phyloP scores from a whole-genome alignment of 306 rosid genomes.

The Betula pendula region DNA sequence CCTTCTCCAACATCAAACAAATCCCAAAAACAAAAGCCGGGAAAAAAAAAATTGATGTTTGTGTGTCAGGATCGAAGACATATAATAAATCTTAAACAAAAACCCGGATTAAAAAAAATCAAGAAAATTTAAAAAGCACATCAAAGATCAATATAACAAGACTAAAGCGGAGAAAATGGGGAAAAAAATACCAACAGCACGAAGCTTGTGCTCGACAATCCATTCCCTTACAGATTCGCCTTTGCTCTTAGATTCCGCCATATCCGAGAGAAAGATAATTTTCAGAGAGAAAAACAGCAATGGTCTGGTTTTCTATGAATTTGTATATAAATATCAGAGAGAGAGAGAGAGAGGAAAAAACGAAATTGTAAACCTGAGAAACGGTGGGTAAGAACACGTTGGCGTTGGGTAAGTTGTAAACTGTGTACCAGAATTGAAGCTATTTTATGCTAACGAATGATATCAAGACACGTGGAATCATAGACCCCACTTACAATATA shows the following conservation, averaged over 20 bases:
- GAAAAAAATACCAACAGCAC: conserved; percentile 72
- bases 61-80: background rate
- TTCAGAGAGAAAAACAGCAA: background rate
- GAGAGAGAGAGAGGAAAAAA: conserved; percentile 28
- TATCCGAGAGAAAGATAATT: conserved; percentile 19
- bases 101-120: background rate
- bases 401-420: background rate
- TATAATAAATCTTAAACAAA: background rate
- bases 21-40: background rate
- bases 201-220: conserved; percentile 87
- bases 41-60: background rate
- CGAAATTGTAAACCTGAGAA: conserved; percentile 39
- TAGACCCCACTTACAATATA: no score
- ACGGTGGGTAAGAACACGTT: background rate
- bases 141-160: background rate
- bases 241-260: conserved; percentile 74
- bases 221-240: conserved; percentile 67
- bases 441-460: background rate
- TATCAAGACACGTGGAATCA: no score
- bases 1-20: background rate
- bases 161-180: background rate
- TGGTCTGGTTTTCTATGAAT: background rate
- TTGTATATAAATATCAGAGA: background rate
- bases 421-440: background rate
- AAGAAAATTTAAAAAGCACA: background rate